Conservation (phyloP, 164 flowering plant genomes). For the Amborella trichopoda region DNA sequence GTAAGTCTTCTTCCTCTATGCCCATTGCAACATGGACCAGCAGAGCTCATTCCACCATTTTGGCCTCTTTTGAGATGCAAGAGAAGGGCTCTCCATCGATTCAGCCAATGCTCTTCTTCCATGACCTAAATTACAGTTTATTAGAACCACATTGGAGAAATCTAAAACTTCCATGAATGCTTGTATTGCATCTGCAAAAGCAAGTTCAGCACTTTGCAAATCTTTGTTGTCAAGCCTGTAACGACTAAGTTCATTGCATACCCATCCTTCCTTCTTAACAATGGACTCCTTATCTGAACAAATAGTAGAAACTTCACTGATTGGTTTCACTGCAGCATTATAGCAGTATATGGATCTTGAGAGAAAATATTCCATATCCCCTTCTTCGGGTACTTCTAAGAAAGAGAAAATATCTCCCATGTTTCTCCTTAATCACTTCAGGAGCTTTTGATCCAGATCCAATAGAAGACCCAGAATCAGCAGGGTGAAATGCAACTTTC, state of each 20-base stretch:
- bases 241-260: slow-evolving; percentile 88
- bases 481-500: too few species aligned
- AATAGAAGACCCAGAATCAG: slow-evolving; percentile 6
- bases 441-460: slow-evolving; percentile 11
- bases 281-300: slow-evolving; percentile 48
- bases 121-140: slow-evolving; percentile 84
- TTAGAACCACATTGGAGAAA: slow-evolving; percentile 64
- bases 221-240: slow-evolving; percentile 47
- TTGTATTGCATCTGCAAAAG: slow-evolving; percentile 77
- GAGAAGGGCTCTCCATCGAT: slow-evolving; percentile 30
- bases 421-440: slow-evolving; percentile 24
- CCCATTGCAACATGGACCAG: slow-evolving; percentile 1
- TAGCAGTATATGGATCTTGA: slow-evolving; percentile 56
- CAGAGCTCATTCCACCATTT: slow-evolving; percentile 1
- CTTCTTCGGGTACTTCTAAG: slow-evolving; percentile 31
- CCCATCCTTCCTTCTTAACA: slow-evolving; percentile 88
- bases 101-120: slow-evolving; percentile 91
- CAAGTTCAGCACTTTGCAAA: slow-evolving; percentile 58
- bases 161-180: slow-evolving; percentile 74
- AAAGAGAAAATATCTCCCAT: slow-evolving; percentile 87
- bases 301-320: slow-evolving; percentile 31
- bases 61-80: background rate
- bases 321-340: slow-evolving; percentile 57
- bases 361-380: slow-evolving; percentile 46
- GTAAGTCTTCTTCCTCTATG: background rate